Evolutionary conservation across 768 basidiomycete species (phyloP).

Genomic region (Porphyrellus cyaneotinctus): DNA sequence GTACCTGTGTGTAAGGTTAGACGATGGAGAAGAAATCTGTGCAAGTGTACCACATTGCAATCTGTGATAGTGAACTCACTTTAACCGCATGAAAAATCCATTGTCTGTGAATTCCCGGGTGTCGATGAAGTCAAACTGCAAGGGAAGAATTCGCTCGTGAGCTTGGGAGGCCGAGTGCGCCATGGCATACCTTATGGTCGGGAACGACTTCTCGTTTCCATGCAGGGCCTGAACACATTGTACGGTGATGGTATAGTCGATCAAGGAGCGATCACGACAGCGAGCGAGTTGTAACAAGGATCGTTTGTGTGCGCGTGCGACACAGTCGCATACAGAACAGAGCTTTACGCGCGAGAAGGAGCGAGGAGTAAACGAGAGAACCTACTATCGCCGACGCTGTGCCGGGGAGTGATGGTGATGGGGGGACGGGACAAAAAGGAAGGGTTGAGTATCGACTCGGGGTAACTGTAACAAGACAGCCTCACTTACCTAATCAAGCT

Average conservation of each 20-base stretch:
- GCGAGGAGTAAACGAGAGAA: constrained; percentile 24
- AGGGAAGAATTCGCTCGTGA: constrained; percentile 1
- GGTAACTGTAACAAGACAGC: neutral
- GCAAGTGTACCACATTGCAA: neutral
- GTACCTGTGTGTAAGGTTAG: constrained; percentile 54
- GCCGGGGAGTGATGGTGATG: constrained; percentile 10
- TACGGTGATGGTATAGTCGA: constrained; percentile 5
- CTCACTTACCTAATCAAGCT: constrained; percentile 14
- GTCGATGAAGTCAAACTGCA: constrained; percentile 95
- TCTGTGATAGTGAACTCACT: constrained; percentile 44
- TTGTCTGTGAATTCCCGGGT: constrained; percentile 89
- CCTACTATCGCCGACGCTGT: constrained; percentile 5
- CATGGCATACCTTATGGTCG: constrained; percentile 82
- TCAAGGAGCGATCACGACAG: constrained; percentile 21
- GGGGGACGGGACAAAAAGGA: constrained; percentile 4
- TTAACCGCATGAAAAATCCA: constrained; percentile 79
- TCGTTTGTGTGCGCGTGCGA: constrained; percentile 28
- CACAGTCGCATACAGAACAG: constrained; percentile 32
- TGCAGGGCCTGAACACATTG: constrained; percentile 56
- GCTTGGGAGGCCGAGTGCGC: neutral
- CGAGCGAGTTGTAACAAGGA: constrained; percentile 23
- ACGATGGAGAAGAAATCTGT: neutral
- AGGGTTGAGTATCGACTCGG: neutral
- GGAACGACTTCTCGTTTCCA: constrained; percentile 98
- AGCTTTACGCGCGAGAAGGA: constrained; percentile 20